Evolutionary conservation across 2,329 filamentous ascomycete species (phyloP).

Genomic region (Verticillium albo-atrum): DNA sequence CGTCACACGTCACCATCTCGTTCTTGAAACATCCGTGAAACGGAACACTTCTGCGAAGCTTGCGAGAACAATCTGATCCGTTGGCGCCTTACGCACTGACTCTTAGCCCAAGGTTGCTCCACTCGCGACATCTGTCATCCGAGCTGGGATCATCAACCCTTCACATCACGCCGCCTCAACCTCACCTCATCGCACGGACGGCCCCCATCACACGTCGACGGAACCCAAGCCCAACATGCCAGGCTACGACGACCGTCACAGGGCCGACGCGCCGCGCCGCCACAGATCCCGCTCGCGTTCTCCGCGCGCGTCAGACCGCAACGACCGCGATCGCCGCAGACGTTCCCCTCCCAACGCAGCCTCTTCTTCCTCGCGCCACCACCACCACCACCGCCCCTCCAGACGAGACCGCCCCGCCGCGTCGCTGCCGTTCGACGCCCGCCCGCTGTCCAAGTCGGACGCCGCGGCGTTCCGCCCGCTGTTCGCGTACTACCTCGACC

Average conservation of each 20-base stretch:
- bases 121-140: background rate
- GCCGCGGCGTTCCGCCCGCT: constrained; percentile 62
- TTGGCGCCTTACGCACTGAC: background rate
- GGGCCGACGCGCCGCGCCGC: background rate
- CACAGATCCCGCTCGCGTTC: background rate
- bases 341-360: background rate
- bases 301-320: background rate
- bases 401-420: background rate
- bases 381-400: background rate
- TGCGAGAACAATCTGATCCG: background rate
- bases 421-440: constrained; percentile 61
- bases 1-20: background rate
- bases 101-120: background rate
- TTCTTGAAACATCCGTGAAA: background rate
- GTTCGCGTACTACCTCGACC: constrained; percentile 79
- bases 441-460: constrained; percentile 64
- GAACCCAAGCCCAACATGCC: background rate
- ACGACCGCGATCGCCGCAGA: constrained; percentile 11
- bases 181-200: too few species aligned
- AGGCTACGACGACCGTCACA: background rate
- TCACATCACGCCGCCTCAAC: background rate
- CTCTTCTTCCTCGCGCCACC: background rate
- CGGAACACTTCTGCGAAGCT: background rate
- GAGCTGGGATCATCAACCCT: background rate
- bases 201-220: background rate